Evolutionary conservation across 2,329 filamentous ascomycete species (phyloP).

Genomic region (Emydomyces testavorans): DNA sequence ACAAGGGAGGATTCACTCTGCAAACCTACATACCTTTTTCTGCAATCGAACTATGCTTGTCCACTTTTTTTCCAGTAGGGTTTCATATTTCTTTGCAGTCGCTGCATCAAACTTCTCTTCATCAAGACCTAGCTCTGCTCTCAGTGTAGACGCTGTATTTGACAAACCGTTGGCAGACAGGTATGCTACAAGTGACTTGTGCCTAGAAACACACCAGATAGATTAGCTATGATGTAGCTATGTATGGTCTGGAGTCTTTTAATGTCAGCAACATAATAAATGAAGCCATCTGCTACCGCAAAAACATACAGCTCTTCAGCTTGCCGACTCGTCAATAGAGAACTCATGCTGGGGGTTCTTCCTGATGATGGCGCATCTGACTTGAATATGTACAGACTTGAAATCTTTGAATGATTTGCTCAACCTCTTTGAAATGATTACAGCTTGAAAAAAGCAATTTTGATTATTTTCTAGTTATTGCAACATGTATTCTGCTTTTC

Average conservation of each 20-base stretch:
- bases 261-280: too few relatives aligned
- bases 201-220: constrained; percentile 43
- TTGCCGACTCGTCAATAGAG: constrained; percentile 64
- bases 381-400: too few relatives aligned
- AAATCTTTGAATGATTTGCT: too few relatives aligned
- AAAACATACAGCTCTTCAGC: constrained; percentile 44
- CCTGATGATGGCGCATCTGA: too few relatives aligned
- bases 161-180: constrained; percentile 60
- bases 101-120: constrained; percentile 64
- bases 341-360: constrained; percentile 46
- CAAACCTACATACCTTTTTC: constrained; percentile 60
- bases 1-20: neutral
- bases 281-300: neutral
- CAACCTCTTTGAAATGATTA: too few relatives aligned
- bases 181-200: constrained; percentile 90
- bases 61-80: constrained; percentile 94
- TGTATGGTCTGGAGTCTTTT: too few relatives aligned
- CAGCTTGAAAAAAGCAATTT: too few relatives aligned
- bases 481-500: too few relatives aligned
- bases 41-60: constrained; percentile 88
- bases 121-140: constrained; percentile 61
- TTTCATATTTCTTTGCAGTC: constrained; percentile 78
- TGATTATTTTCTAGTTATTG: too few relatives aligned
- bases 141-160: constrained; percentile 57
- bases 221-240: neutral